Percentiles rank a stretch among this genome's conserved stretches.
phyloP scores from a whole-genome alignment of 1,284 basidiomycete genomes.

The Sphagnurus paluster region DNA sequence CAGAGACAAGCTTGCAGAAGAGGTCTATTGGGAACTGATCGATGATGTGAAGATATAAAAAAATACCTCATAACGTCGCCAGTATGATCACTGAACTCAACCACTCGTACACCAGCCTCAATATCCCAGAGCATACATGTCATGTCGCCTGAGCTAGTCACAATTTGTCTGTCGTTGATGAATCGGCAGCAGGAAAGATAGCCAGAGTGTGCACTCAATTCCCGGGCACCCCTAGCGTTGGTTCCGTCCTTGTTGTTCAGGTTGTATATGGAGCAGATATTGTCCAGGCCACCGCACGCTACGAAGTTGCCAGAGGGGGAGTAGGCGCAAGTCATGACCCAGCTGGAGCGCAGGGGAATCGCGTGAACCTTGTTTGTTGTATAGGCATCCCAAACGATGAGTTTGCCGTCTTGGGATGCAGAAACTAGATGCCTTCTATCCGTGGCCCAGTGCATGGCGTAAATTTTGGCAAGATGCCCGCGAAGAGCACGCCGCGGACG shows the following conservation, averaged over 20 bases:
- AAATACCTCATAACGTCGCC: slow-evolving; percentile 97
- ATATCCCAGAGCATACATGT: slow-evolving; percentile 99
- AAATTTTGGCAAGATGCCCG: slow-evolving; percentile 98
- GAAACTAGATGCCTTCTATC: slow-evolving; percentile 98
- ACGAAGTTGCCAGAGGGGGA: slow-evolving; percentile 96
- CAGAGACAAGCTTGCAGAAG: slow-evolving; percentile 77
- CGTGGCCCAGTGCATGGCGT: slow-evolving; percentile 98
- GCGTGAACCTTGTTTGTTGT: slow-evolving; percentile 99
- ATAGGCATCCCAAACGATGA: slow-evolving; percentile 99
- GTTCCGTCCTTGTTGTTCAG: slow-evolving; percentile 72
- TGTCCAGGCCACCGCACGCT: slow-evolving; percentile 98
- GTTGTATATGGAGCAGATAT: slow-evolving; percentile 98
- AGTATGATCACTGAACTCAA: slow-evolving; percentile 98
- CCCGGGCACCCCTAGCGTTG: slow-evolving; percentile 79
- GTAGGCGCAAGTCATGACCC: slow-evolving; percentile 99
- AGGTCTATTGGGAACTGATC: slow-evolving; percentile 13
- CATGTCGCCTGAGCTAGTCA: slow-evolving; percentile 98
- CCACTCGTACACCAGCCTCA: slow-evolving; percentile 91
- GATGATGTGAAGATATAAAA: slow-evolving; percentile 4
- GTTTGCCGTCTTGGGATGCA: slow-evolving; percentile 97
- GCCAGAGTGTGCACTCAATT: slow-evolving; percentile 95
- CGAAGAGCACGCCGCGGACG: slow-evolving; percentile 92
- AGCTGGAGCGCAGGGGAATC: slow-evolving; percentile 94
- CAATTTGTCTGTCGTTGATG: slow-evolving; percentile 97
- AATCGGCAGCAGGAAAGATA: slow-evolving; percentile 98